These are phyloP conservation scores for Helianthus tuberosus DNA, from an alignment of 129 eudicot species.

Conservation along the genomic window DNA sequence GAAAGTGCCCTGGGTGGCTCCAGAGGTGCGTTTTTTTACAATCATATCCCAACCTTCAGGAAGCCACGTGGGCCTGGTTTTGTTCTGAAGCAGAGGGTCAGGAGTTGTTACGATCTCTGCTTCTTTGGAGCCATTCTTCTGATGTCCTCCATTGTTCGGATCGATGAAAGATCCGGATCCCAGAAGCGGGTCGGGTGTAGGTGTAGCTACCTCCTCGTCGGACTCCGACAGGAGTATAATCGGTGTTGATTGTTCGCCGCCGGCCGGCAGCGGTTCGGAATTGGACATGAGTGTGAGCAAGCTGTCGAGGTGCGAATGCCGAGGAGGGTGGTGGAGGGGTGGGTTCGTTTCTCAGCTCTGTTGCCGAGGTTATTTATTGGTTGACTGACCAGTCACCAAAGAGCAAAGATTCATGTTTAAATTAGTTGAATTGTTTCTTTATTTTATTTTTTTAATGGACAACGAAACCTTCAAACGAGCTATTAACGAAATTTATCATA, in stretches of 20 bases:
- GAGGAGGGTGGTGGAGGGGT: background rate
- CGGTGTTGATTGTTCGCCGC: slow-evolving; percentile 27
- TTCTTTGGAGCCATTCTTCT: slow-evolving; percentile 25
- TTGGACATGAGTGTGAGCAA: slow-evolving; percentile 24
- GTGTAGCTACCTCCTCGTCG: slow-evolving; percentile 6
- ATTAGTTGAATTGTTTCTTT: background rate
- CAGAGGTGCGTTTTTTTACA: slow-evolving; percentile 24
- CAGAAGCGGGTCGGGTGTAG: slow-evolving; percentile 34
- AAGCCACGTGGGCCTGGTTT: slow-evolving; percentile 27
- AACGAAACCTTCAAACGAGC: too few species aligned
- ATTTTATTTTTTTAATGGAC: too few species aligned
- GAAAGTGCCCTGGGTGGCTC: slow-evolving; percentile 30
- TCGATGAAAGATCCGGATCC: slow-evolving; percentile 21
- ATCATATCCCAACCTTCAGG: slow-evolving; percentile 28
- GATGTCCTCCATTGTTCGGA: slow-evolving; percentile 5
- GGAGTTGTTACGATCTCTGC: slow-evolving; percentile 19
- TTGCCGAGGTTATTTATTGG: background rate
- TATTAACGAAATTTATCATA: too few species aligned
- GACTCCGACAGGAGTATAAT: slow-evolving; percentile 11
- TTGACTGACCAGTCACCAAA: background rate
- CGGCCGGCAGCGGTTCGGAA: slow-evolving; percentile 10
- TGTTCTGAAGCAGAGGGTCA: slow-evolving; percentile 2
- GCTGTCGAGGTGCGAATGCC: background rate
- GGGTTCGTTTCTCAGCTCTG: background rate
- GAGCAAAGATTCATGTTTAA: background rate